Conservation (phyloP, 2,329 filamentous ascomycete species). For the Cryphonectria radicalis region DNA sequence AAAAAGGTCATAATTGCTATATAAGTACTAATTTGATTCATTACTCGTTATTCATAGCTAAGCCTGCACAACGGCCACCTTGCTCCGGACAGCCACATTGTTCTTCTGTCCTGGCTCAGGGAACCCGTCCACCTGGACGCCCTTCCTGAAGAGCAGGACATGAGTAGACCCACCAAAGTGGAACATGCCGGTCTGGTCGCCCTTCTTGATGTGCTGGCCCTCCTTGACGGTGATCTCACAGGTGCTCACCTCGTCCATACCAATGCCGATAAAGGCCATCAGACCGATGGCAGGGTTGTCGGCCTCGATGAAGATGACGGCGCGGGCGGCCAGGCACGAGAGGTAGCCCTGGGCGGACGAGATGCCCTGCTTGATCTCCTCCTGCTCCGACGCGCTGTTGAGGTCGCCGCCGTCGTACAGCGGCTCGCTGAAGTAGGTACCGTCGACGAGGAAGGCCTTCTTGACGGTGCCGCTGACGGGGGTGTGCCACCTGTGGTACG, state of each 20-base stretch:
- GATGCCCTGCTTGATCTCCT: constrained; percentile 42
- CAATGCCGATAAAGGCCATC: constrained; percentile 71
- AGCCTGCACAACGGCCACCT: constrained; percentile 38
- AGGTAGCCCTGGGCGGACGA: constrained; percentile 67
- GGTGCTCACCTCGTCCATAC: constrained; percentile 77
- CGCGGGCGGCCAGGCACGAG: constrained; percentile 68
- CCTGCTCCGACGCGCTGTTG: constrained; percentile 33
- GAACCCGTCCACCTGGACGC: constrained; percentile 51
- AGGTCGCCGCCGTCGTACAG: constrained; percentile 46
- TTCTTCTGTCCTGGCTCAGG: constrained; percentile 41
- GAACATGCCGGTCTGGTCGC: constrained; percentile 77
- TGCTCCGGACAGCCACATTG: constrained; percentile 46
- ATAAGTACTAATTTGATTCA: background rate
- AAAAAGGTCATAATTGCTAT: background rate
- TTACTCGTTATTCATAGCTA: background rate
- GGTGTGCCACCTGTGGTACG: constrained; percentile 74
- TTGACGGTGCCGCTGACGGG: constrained; percentile 67
- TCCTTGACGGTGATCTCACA: constrained; percentile 72
- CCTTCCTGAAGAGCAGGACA: constrained; percentile 68
- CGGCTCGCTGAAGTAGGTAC: constrained; percentile 70
- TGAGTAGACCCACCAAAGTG: constrained; percentile 77
- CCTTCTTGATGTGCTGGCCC: constrained; percentile 69
- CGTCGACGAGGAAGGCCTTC: constrained; percentile 58
- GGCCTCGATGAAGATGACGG: constrained; percentile 55
- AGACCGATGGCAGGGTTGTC: constrained; percentile 65